Percentiles rank a stretch among this genome's conserved stretches.
Conservation (phyloP, 345 rosid species). For the Corymbia maculata region DNA sequence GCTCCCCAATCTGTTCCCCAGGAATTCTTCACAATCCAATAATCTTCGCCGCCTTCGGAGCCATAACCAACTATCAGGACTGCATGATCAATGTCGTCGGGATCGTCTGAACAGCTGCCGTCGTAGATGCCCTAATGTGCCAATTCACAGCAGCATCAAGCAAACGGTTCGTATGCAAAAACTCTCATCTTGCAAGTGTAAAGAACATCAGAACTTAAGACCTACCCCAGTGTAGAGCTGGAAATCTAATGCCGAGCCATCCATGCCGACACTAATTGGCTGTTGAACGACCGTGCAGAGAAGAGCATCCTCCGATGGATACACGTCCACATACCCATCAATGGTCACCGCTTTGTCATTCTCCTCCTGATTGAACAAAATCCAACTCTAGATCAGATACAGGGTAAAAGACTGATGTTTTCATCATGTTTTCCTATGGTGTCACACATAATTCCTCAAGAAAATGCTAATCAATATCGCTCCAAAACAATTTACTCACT, state of each 20-base stretch:
- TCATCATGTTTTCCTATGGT: not conserved
- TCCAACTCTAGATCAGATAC: not conserved
- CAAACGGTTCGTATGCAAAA: not conserved
- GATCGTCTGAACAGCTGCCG: conserved; percentile 47
- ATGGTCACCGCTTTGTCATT: conserved; percentile 30
- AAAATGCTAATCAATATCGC: not conserved
- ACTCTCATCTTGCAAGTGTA: not conserved
- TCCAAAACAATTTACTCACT: not conserved
- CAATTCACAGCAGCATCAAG: not conserved
- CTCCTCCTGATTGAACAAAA: conserved; percentile 24
- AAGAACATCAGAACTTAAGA: not conserved
- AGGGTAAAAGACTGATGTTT: not conserved
- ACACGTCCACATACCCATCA: conserved; percentile 52
- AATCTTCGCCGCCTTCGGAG: conserved; percentile 39
- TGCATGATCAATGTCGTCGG: conserved; percentile 64
- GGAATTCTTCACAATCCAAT: conserved; percentile 80
- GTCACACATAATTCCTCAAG: not conserved
- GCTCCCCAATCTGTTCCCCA: conserved; percentile 74
- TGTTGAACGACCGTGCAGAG: conserved; percentile 51
- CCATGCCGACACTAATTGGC: conserved; percentile 67
- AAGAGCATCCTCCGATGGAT: conserved; percentile 41
- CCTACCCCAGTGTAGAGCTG: conserved; percentile 65
- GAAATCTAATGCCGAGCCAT: conserved; percentile 60
- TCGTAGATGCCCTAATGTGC: conserved; percentile 52
- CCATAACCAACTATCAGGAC: conserved; percentile 73